Evolutionary conservation across 2,329 filamentous ascomycete genomes (phyloP).

Genomic region (Calonectria hongkongensis): DNA sequence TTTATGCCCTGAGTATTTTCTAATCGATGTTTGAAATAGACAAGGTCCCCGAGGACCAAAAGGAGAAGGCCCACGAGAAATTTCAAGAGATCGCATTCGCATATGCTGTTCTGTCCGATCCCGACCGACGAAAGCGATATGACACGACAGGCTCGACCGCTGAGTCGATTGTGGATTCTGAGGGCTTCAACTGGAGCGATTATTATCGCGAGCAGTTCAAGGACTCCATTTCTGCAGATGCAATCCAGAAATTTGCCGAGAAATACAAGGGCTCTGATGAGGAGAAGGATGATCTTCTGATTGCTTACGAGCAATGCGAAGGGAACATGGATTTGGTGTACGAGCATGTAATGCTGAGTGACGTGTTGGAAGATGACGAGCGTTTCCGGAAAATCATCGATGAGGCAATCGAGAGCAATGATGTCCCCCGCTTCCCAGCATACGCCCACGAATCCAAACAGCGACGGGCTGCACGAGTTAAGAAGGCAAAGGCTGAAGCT

Average conservation of each 20-base stretch:
- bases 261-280: slow-evolving; percentile 92
- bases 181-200: slow-evolving; percentile 91
- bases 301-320: slow-evolving; percentile 82
- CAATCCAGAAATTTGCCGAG: slow-evolving; percentile 83
- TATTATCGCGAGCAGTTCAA: slow-evolving; percentile 92
- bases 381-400: slow-evolving; percentile 89
- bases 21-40: slow-evolving; percentile 69
- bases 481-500: slow-evolving; percentile 79
- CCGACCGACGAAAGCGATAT: slow-evolving; percentile 87
- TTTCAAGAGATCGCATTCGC: slow-evolving; percentile 97
- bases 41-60: slow-evolving; percentile 82
- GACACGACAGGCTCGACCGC: slow-evolving; percentile 92
- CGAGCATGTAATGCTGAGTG: slow-evolving; percentile 89
- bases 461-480: slow-evolving; percentile 75
- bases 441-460: slow-evolving; percentile 86
- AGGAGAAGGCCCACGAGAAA: slow-evolving; percentile 82
- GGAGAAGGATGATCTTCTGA: slow-evolving; percentile 85
- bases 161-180: slow-evolving; percentile 84
- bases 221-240: slow-evolving; percentile 83
- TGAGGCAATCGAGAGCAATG: slow-evolving; percentile 81
- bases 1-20: slow-evolving; percentile 21
- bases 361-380: slow-evolving; percentile 88
- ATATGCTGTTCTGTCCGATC: slow-evolving; percentile 93
- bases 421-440: slow-evolving; percentile 78
- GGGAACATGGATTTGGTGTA: slow-evolving; percentile 88